Evolutionary conservation across 805 yeast species (phyloP).

Genomic region (Sungouiozyma intestinalis): DNA sequence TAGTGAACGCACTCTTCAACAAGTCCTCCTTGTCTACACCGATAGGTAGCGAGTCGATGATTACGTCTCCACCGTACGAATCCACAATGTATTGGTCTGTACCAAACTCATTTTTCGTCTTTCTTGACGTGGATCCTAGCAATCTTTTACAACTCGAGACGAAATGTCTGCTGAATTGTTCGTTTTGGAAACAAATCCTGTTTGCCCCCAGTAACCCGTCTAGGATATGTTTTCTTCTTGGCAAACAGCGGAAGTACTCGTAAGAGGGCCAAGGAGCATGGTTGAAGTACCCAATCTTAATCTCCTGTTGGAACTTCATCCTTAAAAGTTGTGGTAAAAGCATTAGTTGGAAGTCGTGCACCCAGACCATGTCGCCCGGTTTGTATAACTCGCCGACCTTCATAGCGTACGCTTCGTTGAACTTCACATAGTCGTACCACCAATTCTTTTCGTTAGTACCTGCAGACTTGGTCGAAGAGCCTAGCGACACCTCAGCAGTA

Average conservation of each 20-base stretch:
- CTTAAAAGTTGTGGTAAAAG: constrained; percentile 75
- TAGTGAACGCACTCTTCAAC: constrained; percentile 43
- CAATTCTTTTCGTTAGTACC: constrained; percentile 55
- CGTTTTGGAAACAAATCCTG: constrained; percentile 76
- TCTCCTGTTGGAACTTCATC: constrained; percentile 42
- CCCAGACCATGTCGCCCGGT: constrained; percentile 88
- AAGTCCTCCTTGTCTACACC: constrained; percentile 76
- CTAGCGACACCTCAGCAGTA: constrained; percentile 43
- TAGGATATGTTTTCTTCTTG: constrained; percentile 69
- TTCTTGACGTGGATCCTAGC: constrained; percentile 62
- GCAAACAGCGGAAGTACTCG: constrained; percentile 83
- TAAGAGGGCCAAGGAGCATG: constrained; percentile 94
- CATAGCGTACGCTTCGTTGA: constrained; percentile 84
- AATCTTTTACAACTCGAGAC: constrained; percentile 82
- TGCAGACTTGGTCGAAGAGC: constrained; percentile 1
- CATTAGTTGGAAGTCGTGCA: constrained; percentile 81
- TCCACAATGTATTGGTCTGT: constrained; percentile 33
- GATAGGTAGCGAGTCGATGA: constrained; percentile 70
- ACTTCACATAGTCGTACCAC: constrained; percentile 81
- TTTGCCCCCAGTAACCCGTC: constrained; percentile 91
- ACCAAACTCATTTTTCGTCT: constrained; percentile 20
- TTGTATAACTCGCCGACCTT: constrained; percentile 60
- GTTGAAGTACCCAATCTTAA: constrained; percentile 65
- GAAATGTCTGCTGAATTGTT: constrained; percentile 82
- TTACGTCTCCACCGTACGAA: constrained; percentile 68